Conservation (phyloP, 139 green algal species). For the Edaphochlamys debaryana region DNA sequence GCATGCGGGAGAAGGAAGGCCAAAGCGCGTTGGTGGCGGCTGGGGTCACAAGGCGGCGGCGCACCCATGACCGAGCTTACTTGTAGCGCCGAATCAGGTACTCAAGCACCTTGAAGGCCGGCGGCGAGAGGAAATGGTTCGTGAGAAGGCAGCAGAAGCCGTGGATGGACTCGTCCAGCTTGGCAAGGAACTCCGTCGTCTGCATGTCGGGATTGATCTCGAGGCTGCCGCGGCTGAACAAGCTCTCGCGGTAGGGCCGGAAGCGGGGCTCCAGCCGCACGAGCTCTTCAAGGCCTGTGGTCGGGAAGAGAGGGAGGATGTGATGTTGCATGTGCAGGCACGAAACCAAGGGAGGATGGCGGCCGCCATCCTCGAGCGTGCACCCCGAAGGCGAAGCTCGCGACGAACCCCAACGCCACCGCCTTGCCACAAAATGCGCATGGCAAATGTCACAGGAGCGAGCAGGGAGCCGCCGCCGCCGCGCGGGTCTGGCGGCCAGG, state of each 20-base stretch:
- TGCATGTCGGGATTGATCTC: slow-evolving; percentile 70
- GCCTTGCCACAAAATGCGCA: no score
- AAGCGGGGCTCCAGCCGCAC: slow-evolving; percentile 73
- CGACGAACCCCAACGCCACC: no score
- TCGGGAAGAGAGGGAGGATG: background rate
- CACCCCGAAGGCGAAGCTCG: no score
- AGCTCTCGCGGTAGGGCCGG: slow-evolving; percentile 63
- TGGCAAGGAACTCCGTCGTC: slow-evolving; percentile 61
- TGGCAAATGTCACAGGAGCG: no score
- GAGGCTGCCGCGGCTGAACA: slow-evolving; percentile 74
- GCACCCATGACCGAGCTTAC: slow-evolving; percentile 68
- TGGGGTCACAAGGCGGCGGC: no score
- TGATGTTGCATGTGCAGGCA: background rate
- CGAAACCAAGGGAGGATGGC: no score
- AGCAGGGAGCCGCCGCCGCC: no score
- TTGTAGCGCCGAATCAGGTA: slow-evolving; percentile 89
- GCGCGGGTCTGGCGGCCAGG: no score
- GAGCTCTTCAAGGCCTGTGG: slow-evolving; percentile 84
- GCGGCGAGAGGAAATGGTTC: slow-evolving; percentile 77
- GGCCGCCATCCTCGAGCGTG: no score
- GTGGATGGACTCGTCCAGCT: slow-evolving; percentile 66
- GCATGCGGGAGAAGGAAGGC: no score
- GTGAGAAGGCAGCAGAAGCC: slow-evolving; percentile 80
- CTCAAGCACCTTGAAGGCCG: slow-evolving; percentile 85
- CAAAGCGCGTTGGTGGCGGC: no score